Conservation (phyloP, 2,329 filamentous ascomycete species). For the Daldinia sp. region DNA sequence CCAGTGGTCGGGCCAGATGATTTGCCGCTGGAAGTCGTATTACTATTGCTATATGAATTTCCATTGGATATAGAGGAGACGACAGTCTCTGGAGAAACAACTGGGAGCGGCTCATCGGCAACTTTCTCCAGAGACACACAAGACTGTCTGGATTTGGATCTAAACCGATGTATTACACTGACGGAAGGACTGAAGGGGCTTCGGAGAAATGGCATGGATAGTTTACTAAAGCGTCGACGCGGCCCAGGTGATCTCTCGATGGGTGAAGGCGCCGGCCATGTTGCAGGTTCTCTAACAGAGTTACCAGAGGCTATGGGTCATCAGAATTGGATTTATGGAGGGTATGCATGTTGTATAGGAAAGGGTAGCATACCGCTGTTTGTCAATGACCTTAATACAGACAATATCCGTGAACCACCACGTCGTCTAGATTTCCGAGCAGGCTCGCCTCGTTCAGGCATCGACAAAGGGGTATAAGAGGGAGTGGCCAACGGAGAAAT, state of each 20-base stretch:
- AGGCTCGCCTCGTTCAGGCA: constrained; percentile 39
- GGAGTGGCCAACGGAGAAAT: constrained; percentile 30
- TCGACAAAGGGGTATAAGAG: constrained; percentile 41
- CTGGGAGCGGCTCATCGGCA: constrained; percentile 38
- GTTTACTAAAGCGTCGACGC: constrained; percentile 45
- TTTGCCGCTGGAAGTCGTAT: constrained; percentile 31
- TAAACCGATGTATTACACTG: constrained; percentile 54
- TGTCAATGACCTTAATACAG: constrained; percentile 53
- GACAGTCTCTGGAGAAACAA: constrained; percentile 35
- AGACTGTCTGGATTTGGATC: constrained; percentile 50
- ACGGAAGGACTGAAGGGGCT: constrained; percentile 49
- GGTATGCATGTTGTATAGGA: background rate
- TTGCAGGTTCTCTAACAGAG: constrained; percentile 35
- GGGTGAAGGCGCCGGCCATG: constrained; percentile 41
- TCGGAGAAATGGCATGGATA: constrained; percentile 53
- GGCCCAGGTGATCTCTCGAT: constrained; percentile 33
- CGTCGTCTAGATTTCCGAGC: constrained; percentile 52
- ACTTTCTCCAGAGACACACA: constrained; percentile 48
- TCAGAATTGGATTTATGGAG: constrained; percentile 15
- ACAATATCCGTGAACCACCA: constrained; percentile 53
- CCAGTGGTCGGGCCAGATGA: constrained; percentile 38
- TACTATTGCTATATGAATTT: constrained; percentile 34
- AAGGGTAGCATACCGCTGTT: constrained; percentile 47
- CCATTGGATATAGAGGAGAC: constrained; percentile 36
- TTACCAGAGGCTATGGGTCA: constrained; percentile 38